These are phyloP conservation scores for Caloboletus inedulis DNA, from an alignment of 1,284 basidiomycete genomes.

Conservation along the genomic window DNA sequence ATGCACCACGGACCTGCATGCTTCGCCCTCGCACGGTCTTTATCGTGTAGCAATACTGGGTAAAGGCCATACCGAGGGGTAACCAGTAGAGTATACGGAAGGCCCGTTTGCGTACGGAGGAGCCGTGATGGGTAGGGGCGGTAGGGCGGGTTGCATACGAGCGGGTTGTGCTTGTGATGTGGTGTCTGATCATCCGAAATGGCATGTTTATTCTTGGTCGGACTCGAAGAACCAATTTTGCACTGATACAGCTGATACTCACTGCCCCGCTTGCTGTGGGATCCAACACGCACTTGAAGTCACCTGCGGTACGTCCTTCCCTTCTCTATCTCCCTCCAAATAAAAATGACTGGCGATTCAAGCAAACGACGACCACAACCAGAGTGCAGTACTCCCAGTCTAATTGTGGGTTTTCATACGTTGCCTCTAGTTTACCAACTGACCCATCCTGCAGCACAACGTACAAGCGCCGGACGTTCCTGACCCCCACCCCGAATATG, in stretches of 20 bases:
- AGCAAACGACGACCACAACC: not conserved
- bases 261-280: not conserved
- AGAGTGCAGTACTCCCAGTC: not conserved
- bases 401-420: not conserved
- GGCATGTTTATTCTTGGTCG: not conserved
- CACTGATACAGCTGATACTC: not conserved
- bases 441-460: not conserved
- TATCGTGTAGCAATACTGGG: conserved; percentile 50
- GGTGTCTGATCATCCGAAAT: not conserved
- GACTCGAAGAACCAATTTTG: not conserved
- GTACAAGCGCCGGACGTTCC: not conserved
- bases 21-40: conserved; percentile 61
- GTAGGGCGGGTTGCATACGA: not conserved
- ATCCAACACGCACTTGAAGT: not conserved
- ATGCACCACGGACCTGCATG: conserved; percentile 60
- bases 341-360: not conserved
- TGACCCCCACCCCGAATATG: too few relatives aligned
- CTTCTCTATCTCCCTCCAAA: not conserved
- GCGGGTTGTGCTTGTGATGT: not conserved
- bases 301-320: not conserved
- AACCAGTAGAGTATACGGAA: conserved; percentile 51
- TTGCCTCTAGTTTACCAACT: not conserved
- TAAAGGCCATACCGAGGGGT: conserved; percentile 50
- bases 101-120: conserved; percentile 17
- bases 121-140: not conserved